Conservation (phyloP, 306 rosid species). For the Vigna trinervia region DNA sequence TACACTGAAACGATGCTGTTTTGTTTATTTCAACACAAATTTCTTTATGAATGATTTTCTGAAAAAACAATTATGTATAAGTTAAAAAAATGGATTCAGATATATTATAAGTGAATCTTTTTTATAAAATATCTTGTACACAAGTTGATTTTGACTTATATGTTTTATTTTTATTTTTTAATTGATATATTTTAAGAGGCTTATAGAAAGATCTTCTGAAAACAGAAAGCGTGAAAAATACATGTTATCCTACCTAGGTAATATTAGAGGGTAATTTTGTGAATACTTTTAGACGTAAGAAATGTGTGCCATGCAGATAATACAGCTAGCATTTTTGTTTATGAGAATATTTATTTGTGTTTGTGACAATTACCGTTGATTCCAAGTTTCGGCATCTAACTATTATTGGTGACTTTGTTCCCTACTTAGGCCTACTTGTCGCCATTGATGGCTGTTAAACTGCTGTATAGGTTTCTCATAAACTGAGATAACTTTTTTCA, state of each 20-base stretch:
- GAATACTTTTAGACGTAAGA: background rate
- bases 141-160: too few relatives aligned
- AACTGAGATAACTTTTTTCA: background rate
- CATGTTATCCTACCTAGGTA: background rate
- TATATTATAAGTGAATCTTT: too few relatives aligned
- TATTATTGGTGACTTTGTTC: constrained; percentile 40
- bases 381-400: constrained; percentile 12
- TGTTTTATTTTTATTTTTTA: too few relatives aligned
- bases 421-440: constrained; percentile 30
- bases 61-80: too few relatives aligned
- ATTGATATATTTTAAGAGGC: too few relatives aligned
- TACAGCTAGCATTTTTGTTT: constrained; percentile 14
- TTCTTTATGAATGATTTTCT: too few relatives aligned
- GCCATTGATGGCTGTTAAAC: constrained; percentile 58
- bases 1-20: too few relatives aligned
- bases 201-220: too few relatives aligned
- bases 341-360: background rate
- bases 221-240: too few relatives aligned
- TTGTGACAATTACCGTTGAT: constrained; percentile 11
- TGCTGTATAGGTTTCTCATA: constrained; percentile 40
- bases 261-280: background rate
- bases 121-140: too few relatives aligned
- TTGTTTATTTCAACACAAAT: too few relatives aligned
- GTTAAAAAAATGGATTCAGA: too few relatives aligned
- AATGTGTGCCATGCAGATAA: constrained; percentile 6